Evolutionary conservation across 805 yeast genomes (phyloP).

Genomic region (Yamadazyma akitaensis): DNA sequence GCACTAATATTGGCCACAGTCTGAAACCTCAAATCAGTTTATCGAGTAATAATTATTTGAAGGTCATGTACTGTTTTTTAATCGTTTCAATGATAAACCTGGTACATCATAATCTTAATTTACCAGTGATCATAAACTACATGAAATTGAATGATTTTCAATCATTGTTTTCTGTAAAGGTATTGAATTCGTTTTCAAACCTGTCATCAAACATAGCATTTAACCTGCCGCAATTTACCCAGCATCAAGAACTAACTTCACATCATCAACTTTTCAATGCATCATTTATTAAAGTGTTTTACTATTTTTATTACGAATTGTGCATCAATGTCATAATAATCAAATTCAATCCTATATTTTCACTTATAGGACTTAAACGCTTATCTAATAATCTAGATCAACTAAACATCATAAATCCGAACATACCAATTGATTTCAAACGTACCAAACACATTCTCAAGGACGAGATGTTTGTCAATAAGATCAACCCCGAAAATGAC

Average conservation of each 20-base stretch:
- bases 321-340: constrained; percentile 14
- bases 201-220: neutral
- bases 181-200: constrained; percentile 1
- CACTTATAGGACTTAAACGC: constrained; percentile 12
- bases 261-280: neutral
- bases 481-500: neutral
- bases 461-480: constrained; percentile 2
- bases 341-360: constrained; percentile 13
- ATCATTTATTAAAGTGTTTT: too few relatives aligned
- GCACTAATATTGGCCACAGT: neutral
- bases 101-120: neutral
- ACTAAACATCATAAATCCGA: constrained; percentile 11
- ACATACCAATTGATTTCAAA: constrained; percentile 13
- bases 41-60: constrained; percentile 7
- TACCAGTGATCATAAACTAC: constrained; percentile 4
- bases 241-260: neutral
- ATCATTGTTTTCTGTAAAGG: constrained; percentile 7
- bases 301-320: constrained; percentile 9
- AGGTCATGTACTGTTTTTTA: constrained; percentile 8
- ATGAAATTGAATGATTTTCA: constrained; percentile 8
- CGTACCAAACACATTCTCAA: constrained; percentile 7
- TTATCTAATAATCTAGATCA: constrained; percentile 15
- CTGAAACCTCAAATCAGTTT: neutral
- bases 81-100: constrained; percentile 4
- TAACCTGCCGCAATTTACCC: neutral